Conservation (phyloP, 306 rosid species). For the Senna tora region DNA sequence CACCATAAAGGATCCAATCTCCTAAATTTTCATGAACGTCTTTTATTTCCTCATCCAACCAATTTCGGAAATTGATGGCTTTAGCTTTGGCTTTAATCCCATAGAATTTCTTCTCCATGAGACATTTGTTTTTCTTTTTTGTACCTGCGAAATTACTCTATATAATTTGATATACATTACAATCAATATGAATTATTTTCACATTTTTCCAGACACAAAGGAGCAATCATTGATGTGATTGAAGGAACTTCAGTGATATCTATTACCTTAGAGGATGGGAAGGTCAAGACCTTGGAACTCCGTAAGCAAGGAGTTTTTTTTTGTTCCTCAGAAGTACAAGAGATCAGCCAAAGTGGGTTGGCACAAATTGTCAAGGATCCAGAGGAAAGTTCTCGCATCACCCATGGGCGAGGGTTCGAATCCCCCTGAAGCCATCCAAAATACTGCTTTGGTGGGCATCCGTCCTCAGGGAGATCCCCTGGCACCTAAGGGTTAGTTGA, state of each 20-base stretch:
- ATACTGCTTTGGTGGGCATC: no score
- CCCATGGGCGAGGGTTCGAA: no score
- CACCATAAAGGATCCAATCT: no score
- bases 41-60: neutral
- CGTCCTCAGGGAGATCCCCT: no score
- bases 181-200: neutral
- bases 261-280: slow-evolving; percentile 80
- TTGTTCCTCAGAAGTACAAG: slow-evolving; percentile 75
- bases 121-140: neutral
- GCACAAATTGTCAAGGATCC: no score
- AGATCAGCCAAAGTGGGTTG: no score
- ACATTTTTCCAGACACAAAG: slow-evolving; percentile 74
- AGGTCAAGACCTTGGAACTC: slow-evolving; percentile 68
- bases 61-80: slow-evolving; percentile 9
- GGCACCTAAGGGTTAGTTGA: no score
- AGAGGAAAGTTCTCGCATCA: no score
- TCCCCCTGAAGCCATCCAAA: no score
- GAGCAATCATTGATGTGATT: slow-evolving; percentile 63
- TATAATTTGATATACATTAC: neutral
- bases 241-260: slow-evolving; percentile 71
- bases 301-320: slow-evolving; percentile 73
- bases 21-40: no score
- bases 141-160: neutral
- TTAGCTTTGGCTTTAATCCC: neutral
- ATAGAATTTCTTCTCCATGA: neutral